These are phyloP conservation scores for Fusarium proliferatum DNA, from an alignment of 2,329 filamentous ascomycete genomes.

Conservation along the genomic window DNA sequence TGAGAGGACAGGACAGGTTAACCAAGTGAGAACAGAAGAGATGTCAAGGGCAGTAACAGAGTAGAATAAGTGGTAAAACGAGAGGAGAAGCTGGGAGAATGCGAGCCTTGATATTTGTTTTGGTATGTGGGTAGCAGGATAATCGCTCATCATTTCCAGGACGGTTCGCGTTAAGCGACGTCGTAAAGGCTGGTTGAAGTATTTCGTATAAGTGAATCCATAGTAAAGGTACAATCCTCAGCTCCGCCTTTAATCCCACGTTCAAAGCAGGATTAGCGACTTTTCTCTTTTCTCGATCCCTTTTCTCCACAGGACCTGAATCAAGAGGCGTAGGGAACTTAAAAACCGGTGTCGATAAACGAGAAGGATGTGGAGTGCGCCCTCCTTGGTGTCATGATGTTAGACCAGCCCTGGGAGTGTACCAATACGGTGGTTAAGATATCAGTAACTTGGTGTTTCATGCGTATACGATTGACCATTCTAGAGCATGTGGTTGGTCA, in stretches of 20 bases:
- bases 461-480: background rate
- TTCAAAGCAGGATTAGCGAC: background rate
- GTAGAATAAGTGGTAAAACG: background rate
- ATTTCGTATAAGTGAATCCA: background rate
- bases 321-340: background rate
- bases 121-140: background rate
- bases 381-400: background rate
- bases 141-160: background rate
- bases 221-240: background rate
- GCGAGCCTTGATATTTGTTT: background rate
- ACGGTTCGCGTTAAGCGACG: background rate
- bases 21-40: background rate
- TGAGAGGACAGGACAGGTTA: background rate
- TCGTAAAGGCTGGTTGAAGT: background rate
- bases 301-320: background rate
- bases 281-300: background rate
- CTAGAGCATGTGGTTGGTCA: background rate
- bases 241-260: background rate
- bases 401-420: background rate
- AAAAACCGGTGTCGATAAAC: background rate
- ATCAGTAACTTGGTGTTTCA: background rate
- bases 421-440: accelerated
- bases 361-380: background rate
- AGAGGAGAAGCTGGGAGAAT: background rate
- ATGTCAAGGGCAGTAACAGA: background rate